phyloP scores from a whole-genome alignment of 2,329 filamentous ascomycete species.

The Phaeosphaeria sp. region DNA sequence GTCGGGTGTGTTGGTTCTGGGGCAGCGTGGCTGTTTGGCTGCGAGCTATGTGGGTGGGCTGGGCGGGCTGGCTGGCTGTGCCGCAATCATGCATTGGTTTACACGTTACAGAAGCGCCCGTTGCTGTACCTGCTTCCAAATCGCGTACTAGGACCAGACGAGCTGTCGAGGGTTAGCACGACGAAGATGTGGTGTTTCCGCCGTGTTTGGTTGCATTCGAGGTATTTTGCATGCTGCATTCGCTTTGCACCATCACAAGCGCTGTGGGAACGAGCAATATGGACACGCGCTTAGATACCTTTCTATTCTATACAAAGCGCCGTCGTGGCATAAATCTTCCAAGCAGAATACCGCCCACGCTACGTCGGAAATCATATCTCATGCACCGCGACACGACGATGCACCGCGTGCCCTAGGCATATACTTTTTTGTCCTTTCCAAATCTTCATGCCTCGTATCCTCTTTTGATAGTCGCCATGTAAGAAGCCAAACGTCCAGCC shows the following conservation, averaged over 20 bases:
- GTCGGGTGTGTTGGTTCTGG: slow-evolving; percentile 2
- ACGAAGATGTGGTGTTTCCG: too few relatives aligned
- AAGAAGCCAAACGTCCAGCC: background rate
- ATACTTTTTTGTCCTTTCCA: background rate
- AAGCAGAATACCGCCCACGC: slow-evolving; percentile 10
- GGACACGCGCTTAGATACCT: background rate
- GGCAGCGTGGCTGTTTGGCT: background rate
- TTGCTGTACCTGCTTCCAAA: too few relatives aligned
- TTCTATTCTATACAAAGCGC: slow-evolving; percentile 9
- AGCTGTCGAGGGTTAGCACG: too few relatives aligned
- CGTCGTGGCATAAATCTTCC: slow-evolving; percentile 3
- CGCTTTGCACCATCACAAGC: background rate
- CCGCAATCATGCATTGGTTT: slow-evolving; percentile 4
- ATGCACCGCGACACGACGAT: slow-evolving; percentile 6
- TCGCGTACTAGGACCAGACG: too few relatives aligned
- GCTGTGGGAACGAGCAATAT: background rate
- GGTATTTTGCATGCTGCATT: background rate
- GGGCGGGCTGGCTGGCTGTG: slow-evolving; percentile 3
- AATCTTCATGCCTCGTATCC: background rate
- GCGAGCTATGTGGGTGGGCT: background rate
- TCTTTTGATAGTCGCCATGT: background rate
- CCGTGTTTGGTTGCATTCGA: too few relatives aligned
- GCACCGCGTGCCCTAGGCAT: background rate
- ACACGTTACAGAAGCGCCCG: too few relatives aligned
- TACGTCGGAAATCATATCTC: slow-evolving; percentile 7